Percentiles rank a stretch among this genome's conserved stretches.
Conservation (phyloP, 2,329 filamentous ascomycete genomes). For the Coniochaeta hoffmannii region DNA sequence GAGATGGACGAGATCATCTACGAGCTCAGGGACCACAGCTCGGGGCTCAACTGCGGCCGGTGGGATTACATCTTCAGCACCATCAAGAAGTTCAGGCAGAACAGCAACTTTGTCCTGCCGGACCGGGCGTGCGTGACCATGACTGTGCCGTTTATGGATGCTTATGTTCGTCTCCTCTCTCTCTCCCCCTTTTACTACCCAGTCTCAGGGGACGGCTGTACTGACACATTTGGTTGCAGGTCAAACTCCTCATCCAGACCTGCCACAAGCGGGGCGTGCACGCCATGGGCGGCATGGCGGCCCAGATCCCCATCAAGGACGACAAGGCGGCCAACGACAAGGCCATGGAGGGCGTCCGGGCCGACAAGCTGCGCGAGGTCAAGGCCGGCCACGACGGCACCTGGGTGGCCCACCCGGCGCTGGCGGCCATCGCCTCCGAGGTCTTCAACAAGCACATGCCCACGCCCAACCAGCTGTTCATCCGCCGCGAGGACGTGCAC, state of each 20-base stretch:
- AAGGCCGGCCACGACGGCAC: conserved; percentile 92
- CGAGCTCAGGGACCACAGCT: conserved; percentile 92
- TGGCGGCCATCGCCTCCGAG: conserved; percentile 80
- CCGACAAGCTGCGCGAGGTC: conserved; percentile 94
- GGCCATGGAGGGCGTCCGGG: conserved; percentile 87
- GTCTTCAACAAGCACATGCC: conserved; percentile 99
- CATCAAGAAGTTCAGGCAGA: conserved; percentile 98
- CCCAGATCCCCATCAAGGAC: conserved; percentile 97
- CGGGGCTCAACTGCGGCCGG: conserved; percentile 93
- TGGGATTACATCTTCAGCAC: conserved; percentile 99
- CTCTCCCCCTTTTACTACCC: conserved; percentile 3
- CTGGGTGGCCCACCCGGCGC: conserved; percentile 94
- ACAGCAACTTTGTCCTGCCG: conserved; percentile 86
- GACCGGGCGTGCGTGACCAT: conserved; percentile 90
- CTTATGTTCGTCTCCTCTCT: conserved; percentile 52
- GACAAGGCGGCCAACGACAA: conserved; percentile 84
- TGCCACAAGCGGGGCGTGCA: conserved; percentile 97
- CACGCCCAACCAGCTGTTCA: conserved; percentile 91
- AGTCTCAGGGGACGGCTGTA: too few relatives aligned
- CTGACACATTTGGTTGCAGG: conserved; percentile 18
- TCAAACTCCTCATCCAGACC: conserved; percentile 95
- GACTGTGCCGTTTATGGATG: conserved; percentile 97
- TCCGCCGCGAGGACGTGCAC: conserved; percentile 81
- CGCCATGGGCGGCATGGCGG: conserved; percentile 98
- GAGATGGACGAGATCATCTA: conserved; percentile 99